Evolutionary conservation across 2,329 filamentous ascomycete genomes (phyloP), one percentile per base, ranked within the genome.

Genomic region (Colletotrichum simmondsii): DNA sequence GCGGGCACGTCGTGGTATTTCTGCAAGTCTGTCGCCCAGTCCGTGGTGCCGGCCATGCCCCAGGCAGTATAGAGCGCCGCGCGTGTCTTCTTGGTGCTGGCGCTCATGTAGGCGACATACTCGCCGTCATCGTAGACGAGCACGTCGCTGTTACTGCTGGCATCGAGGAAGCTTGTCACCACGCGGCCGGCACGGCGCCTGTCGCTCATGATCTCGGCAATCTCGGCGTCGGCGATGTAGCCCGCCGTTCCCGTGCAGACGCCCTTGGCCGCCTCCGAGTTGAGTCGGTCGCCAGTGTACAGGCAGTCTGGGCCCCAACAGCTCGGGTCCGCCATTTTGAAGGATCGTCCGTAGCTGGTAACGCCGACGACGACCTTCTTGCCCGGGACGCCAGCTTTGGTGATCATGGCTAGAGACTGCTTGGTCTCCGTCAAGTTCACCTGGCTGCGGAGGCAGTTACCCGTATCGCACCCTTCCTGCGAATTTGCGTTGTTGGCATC

Each of bases 391-490:
- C 56, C 56, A 8, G 56, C 56, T 16, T 59, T 59, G 5, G 56
- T 59, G 26, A 59, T 24, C 56, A 59, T 59, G 26, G 24, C 26
- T 8, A 59, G 56, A 3, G 56, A n/a, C 8, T 59, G n/a, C 19
- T n/a, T 53, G 49, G 49, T 80, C 69, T 78, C 77, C 11, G 79
- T 84, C 22, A 79, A 26, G 69, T 84, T 85, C 66, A 84, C 76
- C 46, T 83, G 77, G 16, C 74, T 77, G 3, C 81, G 77, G 0
- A 85, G 77, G 66, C 81, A 84, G 56, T 80, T 81, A 7, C 82
- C 82, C 0, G 63, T 65, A 1, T 59, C 66, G 58, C 81, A 83
- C 4, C 77, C 78, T 3, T 68, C 60, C 4, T 71, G 73, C 0
- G 78, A 67, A 59, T 69, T 77, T 14, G 68, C 54, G 69, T 83